Evolutionary conservation across 108 stramenopile genomes (phyloP).

Genomic region (Nitzschia sp.): DNA sequence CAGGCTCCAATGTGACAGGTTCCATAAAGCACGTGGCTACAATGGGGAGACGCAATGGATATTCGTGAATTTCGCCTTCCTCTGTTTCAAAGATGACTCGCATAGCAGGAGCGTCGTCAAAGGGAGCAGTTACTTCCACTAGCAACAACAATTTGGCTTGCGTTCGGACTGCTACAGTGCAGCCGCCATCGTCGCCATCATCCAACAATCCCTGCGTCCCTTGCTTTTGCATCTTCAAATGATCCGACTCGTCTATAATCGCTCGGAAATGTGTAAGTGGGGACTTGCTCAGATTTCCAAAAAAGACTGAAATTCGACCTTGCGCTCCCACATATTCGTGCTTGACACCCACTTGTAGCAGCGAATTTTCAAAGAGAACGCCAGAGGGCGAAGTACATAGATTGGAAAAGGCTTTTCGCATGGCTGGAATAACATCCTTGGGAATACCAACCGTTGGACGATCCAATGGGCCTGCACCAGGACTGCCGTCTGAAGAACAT

Average conservation of each 20-base stretch:
- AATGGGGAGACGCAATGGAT: conserved; percentile 88
- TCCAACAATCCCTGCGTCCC: conserved; percentile 84
- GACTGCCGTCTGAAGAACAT: conserved; percentile 34
- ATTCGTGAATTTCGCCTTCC: conserved; percentile 79
- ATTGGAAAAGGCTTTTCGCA: conserved; percentile 91
- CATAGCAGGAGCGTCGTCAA: conserved; percentile 91
- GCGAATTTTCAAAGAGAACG: conserved; percentile 86
- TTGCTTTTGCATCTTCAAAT: conserved; percentile 85
- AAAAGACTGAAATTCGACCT: conserved; percentile 89
- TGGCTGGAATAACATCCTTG: conserved; percentile 88
- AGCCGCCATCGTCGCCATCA: conserved; percentile 73
- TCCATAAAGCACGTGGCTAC: conserved; percentile 94
- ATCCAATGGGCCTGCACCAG: conserved; percentile 32
- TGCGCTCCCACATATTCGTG: conserved; percentile 90
- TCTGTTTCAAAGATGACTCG: conserved; percentile 83
- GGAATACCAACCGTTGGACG: conserved; percentile 75
- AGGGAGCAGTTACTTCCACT: conserved; percentile 88
- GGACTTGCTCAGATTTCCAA: conserved; percentile 78
- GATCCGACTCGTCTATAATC: conserved; percentile 74
- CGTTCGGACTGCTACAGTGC: conserved; percentile 81
- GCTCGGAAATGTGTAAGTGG: conserved; percentile 75
- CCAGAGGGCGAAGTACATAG: conserved; percentile 84
- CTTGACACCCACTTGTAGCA: conserved; percentile 88
- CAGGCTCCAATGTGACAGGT: conserved; percentile 82
- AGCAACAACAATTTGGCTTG: conserved; percentile 84